Conservation (phyloP, 352 stramenopile species). For the Blastocystis sp. region DNA sequence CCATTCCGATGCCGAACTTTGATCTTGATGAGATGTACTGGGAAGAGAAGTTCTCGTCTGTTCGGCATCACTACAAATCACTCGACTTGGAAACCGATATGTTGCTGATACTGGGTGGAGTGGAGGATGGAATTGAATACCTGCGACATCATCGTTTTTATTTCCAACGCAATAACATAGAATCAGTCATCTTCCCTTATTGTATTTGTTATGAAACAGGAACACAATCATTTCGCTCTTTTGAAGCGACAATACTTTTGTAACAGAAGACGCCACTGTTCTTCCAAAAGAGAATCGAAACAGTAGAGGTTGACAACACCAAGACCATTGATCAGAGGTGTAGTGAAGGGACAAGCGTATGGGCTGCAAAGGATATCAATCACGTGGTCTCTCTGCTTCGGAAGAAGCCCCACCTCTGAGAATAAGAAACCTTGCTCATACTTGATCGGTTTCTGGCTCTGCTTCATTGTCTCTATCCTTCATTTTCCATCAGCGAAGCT, state of each 20-base stretch:
- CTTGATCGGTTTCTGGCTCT: not conserved
- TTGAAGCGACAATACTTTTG: constrained; percentile 18
- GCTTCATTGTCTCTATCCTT: not conserved
- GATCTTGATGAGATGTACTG: too few relatives aligned
- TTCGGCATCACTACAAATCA: too few relatives aligned
- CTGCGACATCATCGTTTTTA: too few relatives aligned
- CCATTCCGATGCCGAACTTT: too few relatives aligned
- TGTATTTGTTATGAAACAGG: not conserved
- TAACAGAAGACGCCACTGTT: not conserved
- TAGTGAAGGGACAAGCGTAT: not conserved
- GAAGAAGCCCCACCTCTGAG: not conserved
- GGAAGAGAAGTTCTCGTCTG: too few relatives aligned
- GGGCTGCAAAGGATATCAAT: constrained; percentile 23
- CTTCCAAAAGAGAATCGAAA: constrained; percentile 23
- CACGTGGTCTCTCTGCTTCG: not conserved
- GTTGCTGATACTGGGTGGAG: too few relatives aligned
- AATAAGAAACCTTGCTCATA: not conserved
- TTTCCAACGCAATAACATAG: too few relatives aligned
- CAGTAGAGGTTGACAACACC: not conserved
- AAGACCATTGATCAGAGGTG: not conserved
- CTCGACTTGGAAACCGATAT: too few relatives aligned
- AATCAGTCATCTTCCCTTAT: too few relatives aligned
- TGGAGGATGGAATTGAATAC: too few relatives aligned
- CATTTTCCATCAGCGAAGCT: not conserved
- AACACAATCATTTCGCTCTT: not conserved